phyloP scores from a whole-genome alignment of 352 stramenopile genomes.

The Globisporangium canariense region DNA sequence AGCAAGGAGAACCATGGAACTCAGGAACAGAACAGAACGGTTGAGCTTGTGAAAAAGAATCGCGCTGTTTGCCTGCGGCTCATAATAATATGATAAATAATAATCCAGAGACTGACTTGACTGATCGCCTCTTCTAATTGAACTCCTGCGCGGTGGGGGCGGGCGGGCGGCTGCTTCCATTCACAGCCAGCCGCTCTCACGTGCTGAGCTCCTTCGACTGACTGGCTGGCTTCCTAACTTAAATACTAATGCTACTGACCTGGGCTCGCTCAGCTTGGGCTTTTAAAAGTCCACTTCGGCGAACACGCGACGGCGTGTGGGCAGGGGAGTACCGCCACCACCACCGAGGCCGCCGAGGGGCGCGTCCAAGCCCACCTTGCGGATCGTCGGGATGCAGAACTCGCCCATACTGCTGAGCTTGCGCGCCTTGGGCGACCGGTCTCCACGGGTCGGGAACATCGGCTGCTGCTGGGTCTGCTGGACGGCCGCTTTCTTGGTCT shows the following conservation, averaged over 20 bases:
- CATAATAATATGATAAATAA: conserved; percentile 24
- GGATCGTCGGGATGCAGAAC: conserved; percentile 38
- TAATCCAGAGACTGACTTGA: background rate
- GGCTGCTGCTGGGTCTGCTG: background rate
- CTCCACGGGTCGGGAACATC: conserved; percentile 34
- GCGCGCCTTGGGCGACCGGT: conserved; percentile 48
- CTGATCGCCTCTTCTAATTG: conserved; percentile 1
- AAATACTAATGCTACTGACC: conserved; percentile 5
- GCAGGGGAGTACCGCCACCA: conserved; percentile 17
- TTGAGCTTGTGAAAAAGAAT: conserved; percentile 1
- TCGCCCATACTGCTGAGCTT: conserved; percentile 55
- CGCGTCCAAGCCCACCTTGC: conserved; percentile 30
- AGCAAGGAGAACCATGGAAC: background rate
- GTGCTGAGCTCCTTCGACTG: background rate
- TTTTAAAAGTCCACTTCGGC: conserved; percentile 68
- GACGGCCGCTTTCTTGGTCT: background rate
- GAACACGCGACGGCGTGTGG: conserved; percentile 63
- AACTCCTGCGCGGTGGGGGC: background rate
- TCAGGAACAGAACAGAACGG: background rate
- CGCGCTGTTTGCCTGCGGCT: background rate
- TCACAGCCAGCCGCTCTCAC: background rate
- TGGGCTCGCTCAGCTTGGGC: background rate
- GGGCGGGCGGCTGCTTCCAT: background rate
- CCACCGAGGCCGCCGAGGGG: conserved; percentile 19
- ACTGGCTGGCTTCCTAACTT: conserved; percentile 7